Conservation (phyloP, 768 basidiomycete genomes). For the Rhodotorula graminis region DNA sequence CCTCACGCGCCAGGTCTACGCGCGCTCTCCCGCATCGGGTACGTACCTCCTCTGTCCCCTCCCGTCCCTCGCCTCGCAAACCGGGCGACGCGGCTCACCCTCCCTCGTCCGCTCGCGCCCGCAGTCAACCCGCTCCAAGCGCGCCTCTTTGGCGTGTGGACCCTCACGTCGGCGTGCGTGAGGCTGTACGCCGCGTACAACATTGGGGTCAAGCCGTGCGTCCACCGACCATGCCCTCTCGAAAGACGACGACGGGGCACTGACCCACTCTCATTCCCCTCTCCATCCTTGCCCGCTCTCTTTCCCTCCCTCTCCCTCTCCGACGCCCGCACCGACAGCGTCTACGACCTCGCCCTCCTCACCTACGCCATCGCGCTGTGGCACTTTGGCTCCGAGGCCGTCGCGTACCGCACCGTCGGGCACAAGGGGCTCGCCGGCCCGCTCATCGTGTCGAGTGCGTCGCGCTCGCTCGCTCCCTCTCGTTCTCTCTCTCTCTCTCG, state of each 20-base stretch:
- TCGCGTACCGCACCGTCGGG: constrained; percentile 73
- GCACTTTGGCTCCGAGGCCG: constrained; percentile 80
- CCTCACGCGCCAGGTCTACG: constrained; percentile 73
- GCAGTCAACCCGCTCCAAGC: constrained; percentile 81
- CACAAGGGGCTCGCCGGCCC: constrained; percentile 65
- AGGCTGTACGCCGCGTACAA: constrained; percentile 85
- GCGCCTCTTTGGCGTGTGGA: constrained; percentile 88
- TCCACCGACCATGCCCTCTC: too few species aligned
- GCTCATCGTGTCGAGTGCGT: constrained; percentile 78
- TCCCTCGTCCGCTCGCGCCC: neutral
- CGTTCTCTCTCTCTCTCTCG: neutral
- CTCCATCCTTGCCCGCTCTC: neutral
- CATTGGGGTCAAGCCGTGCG: constrained; percentile 70
- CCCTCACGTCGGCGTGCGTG: constrained; percentile 73
- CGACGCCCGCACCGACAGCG: constrained; percentile 53
- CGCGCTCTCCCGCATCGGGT: constrained; percentile 50
- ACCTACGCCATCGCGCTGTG: constrained; percentile 85
- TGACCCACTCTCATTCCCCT: neutral
- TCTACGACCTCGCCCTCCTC: constrained; percentile 82
- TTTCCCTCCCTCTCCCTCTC: neutral
- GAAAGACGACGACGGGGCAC: too few species aligned
- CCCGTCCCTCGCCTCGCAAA: too few species aligned
- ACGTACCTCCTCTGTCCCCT: too few species aligned
- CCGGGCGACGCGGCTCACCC: too few species aligned
- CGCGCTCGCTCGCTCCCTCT: neutral